Percentiles rank a stretch among this genome's conserved stretches.
These are phyloP conservation scores for Meredithiella fracta DNA, from an alignment of 2,329 filamentous ascomycete species.

Conservation along the genomic window DNA sequence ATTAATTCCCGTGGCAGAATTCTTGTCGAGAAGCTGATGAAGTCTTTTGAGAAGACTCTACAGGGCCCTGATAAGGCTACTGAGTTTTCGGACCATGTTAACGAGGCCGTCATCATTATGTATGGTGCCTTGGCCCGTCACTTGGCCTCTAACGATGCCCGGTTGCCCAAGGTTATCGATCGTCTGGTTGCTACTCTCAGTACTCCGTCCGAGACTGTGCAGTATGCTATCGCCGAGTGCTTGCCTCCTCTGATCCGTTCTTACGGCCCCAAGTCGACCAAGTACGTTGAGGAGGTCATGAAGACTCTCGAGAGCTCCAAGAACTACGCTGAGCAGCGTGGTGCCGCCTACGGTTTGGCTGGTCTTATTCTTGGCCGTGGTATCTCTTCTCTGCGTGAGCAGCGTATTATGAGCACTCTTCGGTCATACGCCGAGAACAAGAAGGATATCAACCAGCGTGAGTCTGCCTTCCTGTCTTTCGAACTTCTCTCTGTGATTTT, in stretches of 20 bases:
- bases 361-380: slow-evolving; percentile 82
- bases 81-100: slow-evolving; percentile 71
- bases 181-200: slow-evolving; percentile 73
- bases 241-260: slow-evolving; percentile 78
- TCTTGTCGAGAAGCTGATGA: slow-evolving; percentile 80
- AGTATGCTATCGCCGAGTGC: slow-evolving; percentile 90
- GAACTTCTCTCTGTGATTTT: slow-evolving; percentile 79
- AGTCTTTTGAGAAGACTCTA: slow-evolving; percentile 75
- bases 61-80: slow-evolving; percentile 70
- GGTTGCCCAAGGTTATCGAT: slow-evolving; percentile 76
- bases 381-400: slow-evolving; percentile 64
- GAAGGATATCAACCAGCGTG: slow-evolving; percentile 75
- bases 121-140: slow-evolving; percentile 89
- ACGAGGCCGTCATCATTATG: slow-evolving; percentile 93
- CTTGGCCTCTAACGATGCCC: slow-evolving; percentile 66
- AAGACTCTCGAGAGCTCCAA: slow-evolving; percentile 73
- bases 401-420: slow-evolving; percentile 68
- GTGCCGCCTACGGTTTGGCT: slow-evolving; percentile 85
- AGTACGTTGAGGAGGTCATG: slow-evolving; percentile 66
- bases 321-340: slow-evolving; percentile 81
- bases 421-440: slow-evolving; percentile 82
- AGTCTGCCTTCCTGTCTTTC: slow-evolving; percentile 77
- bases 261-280: slow-evolving; percentile 54
- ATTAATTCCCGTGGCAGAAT: slow-evolving; percentile 68
- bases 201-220: slow-evolving; percentile 90